phyloP scores from a whole-genome alignment of 768 basidiomycete genomes.

The Pleurotus tuoliensis region DNA sequence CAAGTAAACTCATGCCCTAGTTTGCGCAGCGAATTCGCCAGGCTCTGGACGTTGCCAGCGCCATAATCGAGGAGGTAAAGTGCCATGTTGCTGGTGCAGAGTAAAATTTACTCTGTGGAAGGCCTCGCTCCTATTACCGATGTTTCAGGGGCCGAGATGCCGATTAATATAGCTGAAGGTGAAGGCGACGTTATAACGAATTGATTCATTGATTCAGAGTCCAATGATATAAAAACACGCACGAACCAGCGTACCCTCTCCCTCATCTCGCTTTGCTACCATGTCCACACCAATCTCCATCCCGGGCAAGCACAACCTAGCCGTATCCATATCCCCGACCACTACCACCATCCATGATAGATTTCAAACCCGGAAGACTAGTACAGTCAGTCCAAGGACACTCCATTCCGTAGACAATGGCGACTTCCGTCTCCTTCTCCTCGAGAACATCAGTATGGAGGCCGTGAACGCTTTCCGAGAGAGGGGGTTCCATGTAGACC shows the following conservation, averaged over 20 bases:
- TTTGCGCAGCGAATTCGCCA: conserved; percentile 84
- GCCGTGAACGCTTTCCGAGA: conserved; percentile 77
- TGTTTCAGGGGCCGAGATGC: conserved; percentile 1
- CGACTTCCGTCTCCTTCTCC: conserved; percentile 73
- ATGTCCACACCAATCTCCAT: conserved; percentile 53
- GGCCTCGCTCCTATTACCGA: neutral
- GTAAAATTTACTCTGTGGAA: conserved; percentile 7
- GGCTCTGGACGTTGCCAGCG: conserved; percentile 90
- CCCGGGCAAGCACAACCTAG: conserved; percentile 26
- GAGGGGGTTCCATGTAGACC: conserved; percentile 91
- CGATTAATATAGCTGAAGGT: neutral
- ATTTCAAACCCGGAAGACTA: conserved; percentile 26
- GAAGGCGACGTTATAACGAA: too few relatives aligned
- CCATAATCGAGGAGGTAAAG: conserved; percentile 96
- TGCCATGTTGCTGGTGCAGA: conserved; percentile 21
- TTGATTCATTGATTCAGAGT: neutral
- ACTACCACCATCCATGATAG: conserved; percentile 42
- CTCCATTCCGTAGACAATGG: conserved; percentile 83
- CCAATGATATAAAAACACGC: neutral
- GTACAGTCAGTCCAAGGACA: conserved; percentile 56
- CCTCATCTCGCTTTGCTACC: conserved; percentile 12
- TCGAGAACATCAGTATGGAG: conserved; percentile 94
- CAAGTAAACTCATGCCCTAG: conserved; percentile 88
- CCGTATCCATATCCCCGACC: conserved; percentile 53
- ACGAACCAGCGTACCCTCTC: neutral